Conservation (phyloP, 495 filamentous ascomycete species). For the Trichoderma erinaceum region DNA sequence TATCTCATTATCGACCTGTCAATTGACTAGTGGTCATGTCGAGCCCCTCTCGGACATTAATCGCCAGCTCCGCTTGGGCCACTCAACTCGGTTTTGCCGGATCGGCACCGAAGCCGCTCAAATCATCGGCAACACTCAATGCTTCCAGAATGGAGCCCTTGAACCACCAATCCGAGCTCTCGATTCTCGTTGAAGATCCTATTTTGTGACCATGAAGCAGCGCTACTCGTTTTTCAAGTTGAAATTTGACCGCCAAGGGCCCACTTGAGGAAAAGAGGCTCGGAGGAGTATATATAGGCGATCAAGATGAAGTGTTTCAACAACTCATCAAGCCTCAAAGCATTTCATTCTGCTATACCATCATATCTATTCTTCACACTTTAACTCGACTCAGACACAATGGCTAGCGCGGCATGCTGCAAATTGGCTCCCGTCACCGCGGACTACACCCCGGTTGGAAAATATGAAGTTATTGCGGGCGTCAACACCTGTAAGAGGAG, state of each 20-base stretch:
- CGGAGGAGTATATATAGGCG: not conserved
- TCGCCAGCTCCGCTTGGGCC: constrained; percentile 12
- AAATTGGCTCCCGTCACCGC: constrained; percentile 22
- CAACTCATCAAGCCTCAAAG: not conserved
- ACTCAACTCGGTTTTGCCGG: not conserved
- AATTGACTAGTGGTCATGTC: not conserved
- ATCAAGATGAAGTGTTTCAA: not conserved
- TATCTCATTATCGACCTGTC: not conserved
- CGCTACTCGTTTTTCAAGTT: not conserved
- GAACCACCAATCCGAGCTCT: not conserved
- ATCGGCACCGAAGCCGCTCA: not conserved
- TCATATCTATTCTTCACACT: not conserved
- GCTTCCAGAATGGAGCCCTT: not conserved
- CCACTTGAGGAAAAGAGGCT: not conserved
- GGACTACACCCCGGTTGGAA: constrained; percentile 26
- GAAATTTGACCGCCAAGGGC: not conserved
- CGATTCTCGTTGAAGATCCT: not conserved
- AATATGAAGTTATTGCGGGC: constrained; percentile 24
- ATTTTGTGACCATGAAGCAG: not conserved
- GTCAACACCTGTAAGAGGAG: constrained; percentile 28
- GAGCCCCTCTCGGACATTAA: constrained; percentile 3
- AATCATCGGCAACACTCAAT: not conserved
- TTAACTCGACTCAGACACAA: constrained; percentile 6
- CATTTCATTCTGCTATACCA: not conserved
- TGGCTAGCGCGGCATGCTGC: constrained; percentile 21